Evolutionary conservation across 2,329 filamentous ascomycete species (phyloP).

Genomic region (Pseudogymnoascus sp.): DNA sequence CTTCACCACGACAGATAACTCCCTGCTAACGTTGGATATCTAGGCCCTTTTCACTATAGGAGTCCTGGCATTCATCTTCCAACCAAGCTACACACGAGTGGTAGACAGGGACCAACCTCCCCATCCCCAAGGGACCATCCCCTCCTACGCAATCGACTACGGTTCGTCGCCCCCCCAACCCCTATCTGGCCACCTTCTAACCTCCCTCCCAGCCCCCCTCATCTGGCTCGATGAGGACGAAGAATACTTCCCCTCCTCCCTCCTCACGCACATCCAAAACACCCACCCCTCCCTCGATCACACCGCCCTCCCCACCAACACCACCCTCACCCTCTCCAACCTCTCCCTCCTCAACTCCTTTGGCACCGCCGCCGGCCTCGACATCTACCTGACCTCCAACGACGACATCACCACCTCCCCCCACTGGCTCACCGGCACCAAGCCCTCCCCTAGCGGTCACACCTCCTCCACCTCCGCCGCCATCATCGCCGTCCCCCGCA

Average conservation of each 20-base stretch:
- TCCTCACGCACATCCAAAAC: constrained; percentile 37
- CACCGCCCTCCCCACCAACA: constrained; percentile 28
- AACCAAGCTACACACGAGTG: background rate
- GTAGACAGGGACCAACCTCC: background rate
- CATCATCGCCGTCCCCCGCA: too few relatives aligned
- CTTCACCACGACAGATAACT: background rate
- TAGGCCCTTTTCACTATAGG: background rate
- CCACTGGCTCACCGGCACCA: too few relatives aligned
- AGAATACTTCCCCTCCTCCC: constrained; percentile 40
- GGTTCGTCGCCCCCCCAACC: background rate
- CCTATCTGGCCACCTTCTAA: background rate
- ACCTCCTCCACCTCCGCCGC: too few relatives aligned
- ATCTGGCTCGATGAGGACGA: constrained; percentile 42
- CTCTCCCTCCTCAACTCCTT: too few relatives aligned
- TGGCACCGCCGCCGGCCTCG: too few relatives aligned
- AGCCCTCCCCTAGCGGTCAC: too few relatives aligned
- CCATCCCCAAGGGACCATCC: background rate
- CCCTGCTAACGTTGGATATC: background rate
- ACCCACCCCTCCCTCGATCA: constrained; percentile 37
- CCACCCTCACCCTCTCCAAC: constrained; percentile 37
- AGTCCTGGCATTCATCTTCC: background rate
- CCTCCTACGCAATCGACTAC: constrained; percentile 2
- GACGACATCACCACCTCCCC: too few relatives aligned
- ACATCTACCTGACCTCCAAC: too few relatives aligned
- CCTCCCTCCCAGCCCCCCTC: constrained; percentile 34